Base-by-base conservation (phyloP, 1,284 basidiomycete species). In the Ceratobasidium theobromae region DNA sequence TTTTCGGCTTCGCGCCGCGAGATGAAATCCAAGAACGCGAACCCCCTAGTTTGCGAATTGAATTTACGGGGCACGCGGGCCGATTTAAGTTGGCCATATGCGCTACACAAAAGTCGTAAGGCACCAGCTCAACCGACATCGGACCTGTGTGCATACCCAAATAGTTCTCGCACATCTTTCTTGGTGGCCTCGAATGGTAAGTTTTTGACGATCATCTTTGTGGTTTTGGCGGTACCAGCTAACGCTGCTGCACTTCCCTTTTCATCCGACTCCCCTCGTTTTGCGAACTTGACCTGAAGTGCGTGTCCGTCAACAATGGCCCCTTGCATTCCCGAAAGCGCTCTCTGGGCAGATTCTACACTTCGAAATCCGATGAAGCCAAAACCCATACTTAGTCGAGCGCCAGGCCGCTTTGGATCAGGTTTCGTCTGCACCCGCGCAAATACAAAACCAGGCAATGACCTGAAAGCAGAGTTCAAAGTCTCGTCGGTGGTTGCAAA, bases 161-260 rank as follows among this genome's bases (percentile, higher is more conserved):
- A 95, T 28, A 98, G 77, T 69, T 92, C 88, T 60, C 90, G 82
- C 21, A 99, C 83, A 71, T 99, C 96, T 78, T 91, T 93, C 80
- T 93, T 94, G 46, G 88, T 91, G 52, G 90, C 92, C 77, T 99
- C 96, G 79, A 99, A 99, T 21, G 96, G 95, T 69, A 98, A 81
- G 74, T 99, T 99, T 84, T 98, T 99, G 72, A 98, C 91, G 52
- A 98, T 84, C 80, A 98, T 86, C 83, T 95, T 95, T 69, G 92
- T 91, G 68, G 88, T 87, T 71, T 82, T 81, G 12, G 74, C 74
- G 68, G 82, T 84, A 9, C 74, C 70, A 11, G 76, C 41, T 28
- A 60, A 57, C 66, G 62, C 35, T 54, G 70, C 46, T 30, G 60
- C 40, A n/a, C 67, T 69, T 72, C 80, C 81, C 58, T 77, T 74